Conservation (phyloP, 495 filamentous ascomycete genomes). For the Talaromyces proteolyticus region DNA sequence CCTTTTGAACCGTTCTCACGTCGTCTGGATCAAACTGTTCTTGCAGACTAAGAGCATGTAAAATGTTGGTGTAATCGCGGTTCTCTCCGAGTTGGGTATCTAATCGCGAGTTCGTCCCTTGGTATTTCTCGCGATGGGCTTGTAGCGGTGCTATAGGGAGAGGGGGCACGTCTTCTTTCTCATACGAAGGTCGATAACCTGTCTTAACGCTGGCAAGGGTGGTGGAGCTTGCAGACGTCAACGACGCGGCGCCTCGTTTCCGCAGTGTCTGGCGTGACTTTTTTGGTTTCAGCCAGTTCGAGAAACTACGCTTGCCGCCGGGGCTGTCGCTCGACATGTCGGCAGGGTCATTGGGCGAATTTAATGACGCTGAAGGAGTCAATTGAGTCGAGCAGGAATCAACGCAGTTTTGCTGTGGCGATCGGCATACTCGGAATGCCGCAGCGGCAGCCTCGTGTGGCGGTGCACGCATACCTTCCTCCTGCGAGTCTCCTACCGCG, state of each 20-base stretch:
- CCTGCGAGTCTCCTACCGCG: no score
- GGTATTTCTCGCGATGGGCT: constrained; percentile 35
- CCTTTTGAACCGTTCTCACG: constrained; percentile 10
- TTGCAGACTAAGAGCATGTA: constrained; percentile 38
- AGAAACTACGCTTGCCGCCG: constrained; percentile 26
- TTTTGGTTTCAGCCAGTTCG: constrained; percentile 34
- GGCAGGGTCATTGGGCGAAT: no score
- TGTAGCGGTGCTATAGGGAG: constrained; percentile 27
- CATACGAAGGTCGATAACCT: background rate
- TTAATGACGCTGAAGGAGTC: no score
- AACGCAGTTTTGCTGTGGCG: no score
- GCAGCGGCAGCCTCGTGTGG: no score
- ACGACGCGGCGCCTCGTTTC: constrained; percentile 29
- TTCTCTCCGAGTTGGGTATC: constrained; percentile 45
- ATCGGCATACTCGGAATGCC: no score
- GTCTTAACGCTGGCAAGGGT: constrained; percentile 9
- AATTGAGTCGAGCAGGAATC: no score
- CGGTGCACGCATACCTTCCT: no score
- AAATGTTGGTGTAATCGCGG: constrained; percentile 39
- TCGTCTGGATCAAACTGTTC: constrained; percentile 22
- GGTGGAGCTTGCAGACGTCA: constrained; percentile 18
- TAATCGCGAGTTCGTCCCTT: constrained; percentile 18
- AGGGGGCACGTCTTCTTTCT: constrained; percentile 23
- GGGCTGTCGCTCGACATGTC: constrained; percentile 30
- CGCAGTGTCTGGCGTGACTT: constrained; percentile 42